A percentile compares a stretch with the other conserved stretches of the same genome.
These are phyloP conservation scores for Friedmanniomyces simplex DNA, from an alignment of 495 filamentous ascomycete species.

Conservation along the genomic window DNA sequence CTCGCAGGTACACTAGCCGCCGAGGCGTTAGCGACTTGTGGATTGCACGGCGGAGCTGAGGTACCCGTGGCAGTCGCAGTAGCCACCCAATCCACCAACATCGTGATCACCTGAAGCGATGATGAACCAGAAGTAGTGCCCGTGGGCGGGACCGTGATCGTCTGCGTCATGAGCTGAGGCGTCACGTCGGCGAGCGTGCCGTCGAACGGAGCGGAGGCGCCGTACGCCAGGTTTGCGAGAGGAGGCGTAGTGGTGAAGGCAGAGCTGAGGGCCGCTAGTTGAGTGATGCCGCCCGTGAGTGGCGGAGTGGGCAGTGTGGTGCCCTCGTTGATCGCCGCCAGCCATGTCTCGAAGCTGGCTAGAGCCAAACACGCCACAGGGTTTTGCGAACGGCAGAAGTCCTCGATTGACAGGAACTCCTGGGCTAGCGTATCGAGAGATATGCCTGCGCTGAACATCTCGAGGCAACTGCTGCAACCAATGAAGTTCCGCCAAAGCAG, in stretches of 20 bases:
- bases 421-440: background rate
- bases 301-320: background rate
- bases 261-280: background rate
- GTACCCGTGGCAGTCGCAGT: background rate
- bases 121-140: background rate
- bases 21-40: background rate
- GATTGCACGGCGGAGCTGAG: background rate
- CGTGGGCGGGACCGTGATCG: background rate
- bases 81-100: background rate
- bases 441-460: background rate
- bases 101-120: background rate
- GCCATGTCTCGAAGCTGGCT: background rate
- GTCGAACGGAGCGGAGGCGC: background rate
- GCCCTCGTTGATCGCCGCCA: background rate
- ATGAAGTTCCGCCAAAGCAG: constrained; percentile 8
- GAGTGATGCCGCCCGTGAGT: constrained; percentile 1
- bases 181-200: constrained; percentile 1
- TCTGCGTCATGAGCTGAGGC: constrained; percentile 3
- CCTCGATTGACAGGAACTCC: constrained; percentile 2
- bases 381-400: constrained; percentile 9
- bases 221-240: constrained; percentile 9
- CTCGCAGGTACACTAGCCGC: background rate
- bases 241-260: constrained; percentile 11
- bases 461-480: constrained; percentile 5
- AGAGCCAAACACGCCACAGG: constrained; percentile 2